phyloP scores from a whole-genome alignment of 2,329 filamentous ascomycete genomes.

The Paracoccidioides lutzii region DNA sequence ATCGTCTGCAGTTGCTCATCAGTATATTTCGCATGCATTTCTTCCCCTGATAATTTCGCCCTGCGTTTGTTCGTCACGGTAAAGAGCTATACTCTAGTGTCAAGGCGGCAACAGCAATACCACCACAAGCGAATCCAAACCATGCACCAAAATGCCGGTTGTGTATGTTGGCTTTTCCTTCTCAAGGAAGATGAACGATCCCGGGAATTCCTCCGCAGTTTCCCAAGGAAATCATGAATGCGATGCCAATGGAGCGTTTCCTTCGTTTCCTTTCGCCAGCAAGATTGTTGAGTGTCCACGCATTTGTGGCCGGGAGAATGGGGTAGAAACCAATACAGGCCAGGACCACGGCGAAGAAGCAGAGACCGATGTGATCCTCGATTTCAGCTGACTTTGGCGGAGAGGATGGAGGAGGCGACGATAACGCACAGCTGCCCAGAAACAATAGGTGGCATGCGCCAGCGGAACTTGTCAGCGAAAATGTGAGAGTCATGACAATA shows the following conservation, averaged over 20 bases:
- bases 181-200: slow-evolving; percentile 22
- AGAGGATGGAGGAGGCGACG: slow-evolving; percentile 26
- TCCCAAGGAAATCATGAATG: slow-evolving; percentile 28
- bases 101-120: slow-evolving; percentile 12
- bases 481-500: slow-evolving; percentile 27
- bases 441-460: slow-evolving; percentile 30
- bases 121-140: slow-evolving; percentile 17
- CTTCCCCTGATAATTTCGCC: slow-evolving; percentile 21
- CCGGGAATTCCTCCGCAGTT: slow-evolving; percentile 26
- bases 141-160: slow-evolving; percentile 21
- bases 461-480: slow-evolving; percentile 27
- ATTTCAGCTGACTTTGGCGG: slow-evolving; percentile 26
- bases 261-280: slow-evolving; percentile 25
- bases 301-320: slow-evolving; percentile 30
- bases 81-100: slow-evolving; percentile 17
- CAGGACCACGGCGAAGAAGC: slow-evolving; percentile 35
- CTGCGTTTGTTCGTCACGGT: slow-evolving; percentile 23
- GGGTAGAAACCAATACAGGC: slow-evolving; percentile 34
- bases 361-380: slow-evolving; percentile 28
- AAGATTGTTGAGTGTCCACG: slow-evolving; percentile 32
- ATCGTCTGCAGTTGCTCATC: slow-evolving; percentile 23
- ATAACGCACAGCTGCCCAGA: slow-evolving; percentile 24
- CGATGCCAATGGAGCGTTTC: slow-evolving; percentile 32
- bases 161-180: slow-evolving; percentile 21
- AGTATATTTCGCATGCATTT: slow-evolving; percentile 21